Conservation (phyloP, 1,284 basidiomycete species). For the Moniliophthora roreri region DNA sequence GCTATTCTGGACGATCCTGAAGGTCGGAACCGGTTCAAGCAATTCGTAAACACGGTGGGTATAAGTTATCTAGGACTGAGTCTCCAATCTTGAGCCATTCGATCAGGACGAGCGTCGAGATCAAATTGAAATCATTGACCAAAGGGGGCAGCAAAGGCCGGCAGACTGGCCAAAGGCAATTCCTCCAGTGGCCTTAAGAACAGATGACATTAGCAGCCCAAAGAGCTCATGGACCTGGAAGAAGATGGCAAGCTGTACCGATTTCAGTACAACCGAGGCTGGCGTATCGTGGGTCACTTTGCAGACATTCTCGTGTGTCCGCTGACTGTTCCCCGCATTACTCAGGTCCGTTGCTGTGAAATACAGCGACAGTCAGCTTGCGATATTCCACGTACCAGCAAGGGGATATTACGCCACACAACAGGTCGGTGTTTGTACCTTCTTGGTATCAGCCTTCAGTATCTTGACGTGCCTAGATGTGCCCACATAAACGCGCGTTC, state of each 20-base stretch:
- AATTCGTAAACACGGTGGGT: slow-evolving; percentile 58
- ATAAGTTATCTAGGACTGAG: too few relatives aligned
- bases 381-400: slow-evolving; percentile 45
- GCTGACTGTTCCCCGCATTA: neutral
- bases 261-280: slow-evolving; percentile 50
- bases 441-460: neutral
- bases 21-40: slow-evolving; percentile 45
- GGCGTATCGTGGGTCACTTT: slow-evolving; percentile 22
- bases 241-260: slow-evolving; percentile 47
- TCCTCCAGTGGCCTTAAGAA: slow-evolving; percentile 45
- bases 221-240: slow-evolving; percentile 64
- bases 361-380: slow-evolving; percentile 73
- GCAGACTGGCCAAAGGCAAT: slow-evolving; percentile 69
- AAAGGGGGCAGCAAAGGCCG: slow-evolving; percentile 67
- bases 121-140: slow-evolving; percentile 55
- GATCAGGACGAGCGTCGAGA: slow-evolving; percentile 47
- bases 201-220: slow-evolving; percentile 38
- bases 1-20: slow-evolving; percentile 47
- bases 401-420: slow-evolving; percentile 69
- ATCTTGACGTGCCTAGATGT: neutral
- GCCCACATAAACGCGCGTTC: slow-evolving; percentile 64
- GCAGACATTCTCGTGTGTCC: neutral
- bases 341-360: slow-evolving; percentile 48
- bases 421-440: slow-evolving; percentile 43
- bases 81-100: neutral